Conservation (phyloP, 495 filamentous ascomycete species). For the Penicillium atrosanguineum region DNA sequence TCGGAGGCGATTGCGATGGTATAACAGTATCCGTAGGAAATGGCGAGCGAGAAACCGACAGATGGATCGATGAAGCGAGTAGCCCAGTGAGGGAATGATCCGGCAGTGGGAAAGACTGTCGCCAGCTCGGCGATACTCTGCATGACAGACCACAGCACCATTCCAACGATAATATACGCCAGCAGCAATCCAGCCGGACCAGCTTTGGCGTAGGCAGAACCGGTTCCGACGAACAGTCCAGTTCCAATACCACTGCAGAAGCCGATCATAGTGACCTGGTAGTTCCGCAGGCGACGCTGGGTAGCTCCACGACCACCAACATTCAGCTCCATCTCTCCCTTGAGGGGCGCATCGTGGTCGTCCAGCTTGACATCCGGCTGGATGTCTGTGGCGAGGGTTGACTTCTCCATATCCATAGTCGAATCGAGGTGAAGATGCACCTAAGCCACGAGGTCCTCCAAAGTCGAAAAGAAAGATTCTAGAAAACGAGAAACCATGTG, state of each 20-base stretch:
- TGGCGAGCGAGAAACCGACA: conserved; percentile 68
- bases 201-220: conserved; percentile 61
- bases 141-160: conserved; percentile 59
- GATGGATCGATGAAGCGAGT: conserved; percentile 68
- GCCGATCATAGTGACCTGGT: conserved; percentile 41
- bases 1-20: conserved; percentile 68
- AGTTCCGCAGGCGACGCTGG: conserved; percentile 37
- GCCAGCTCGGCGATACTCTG: conserved; percentile 68
- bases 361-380: conserved; percentile 18
- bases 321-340: conserved; percentile 35
- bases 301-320: conserved; percentile 34
- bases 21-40: conserved; percentile 47
- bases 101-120: conserved; percentile 68
- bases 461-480: not conserved
- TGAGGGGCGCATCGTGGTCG: conserved; percentile 19
- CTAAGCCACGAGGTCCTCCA: not conserved
- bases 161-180: conserved; percentile 66
- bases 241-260: conserved; percentile 58
- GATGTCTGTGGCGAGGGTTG: conserved; percentile 14
- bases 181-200: conserved; percentile 69
- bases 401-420: conserved; percentile 19
- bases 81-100: conserved; percentile 72
- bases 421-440: not conserved
- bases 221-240: conserved; percentile 73
- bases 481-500: not conserved